Conservation (phyloP, 2,329 filamentous ascomycete genomes). For the Ceratocystis diversiconidia region DNA sequence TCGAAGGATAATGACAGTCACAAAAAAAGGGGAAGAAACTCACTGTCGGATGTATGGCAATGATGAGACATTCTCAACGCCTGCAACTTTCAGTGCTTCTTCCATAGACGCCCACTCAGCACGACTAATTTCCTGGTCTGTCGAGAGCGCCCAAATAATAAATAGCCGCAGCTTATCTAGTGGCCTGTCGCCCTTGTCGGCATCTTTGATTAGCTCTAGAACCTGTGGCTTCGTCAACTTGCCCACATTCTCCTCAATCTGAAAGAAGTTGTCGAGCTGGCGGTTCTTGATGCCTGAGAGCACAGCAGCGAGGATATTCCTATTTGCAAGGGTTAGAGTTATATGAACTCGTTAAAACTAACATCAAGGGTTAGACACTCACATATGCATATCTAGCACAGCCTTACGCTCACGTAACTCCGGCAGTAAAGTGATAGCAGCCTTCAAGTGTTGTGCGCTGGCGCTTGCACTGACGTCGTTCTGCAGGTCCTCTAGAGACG, state of each 20-base stretch:
- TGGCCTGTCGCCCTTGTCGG: slow-evolving; percentile 68
- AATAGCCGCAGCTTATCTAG: slow-evolving; percentile 86
- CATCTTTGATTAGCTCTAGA: slow-evolving; percentile 69
- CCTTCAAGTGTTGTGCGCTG: slow-evolving; percentile 87
- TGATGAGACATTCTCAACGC: slow-evolving; percentile 55
- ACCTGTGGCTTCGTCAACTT: slow-evolving; percentile 86
- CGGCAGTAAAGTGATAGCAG: slow-evolving; percentile 82
- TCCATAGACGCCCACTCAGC: slow-evolving; percentile 77
- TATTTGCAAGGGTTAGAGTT: neutral
- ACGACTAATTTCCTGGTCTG: slow-evolving; percentile 73
- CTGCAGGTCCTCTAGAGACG: slow-evolving; percentile 81
- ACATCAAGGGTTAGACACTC: slow-evolving; percentile 24
- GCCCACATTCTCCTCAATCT: slow-evolving; percentile 81
- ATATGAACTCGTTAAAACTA: too few relatives aligned
- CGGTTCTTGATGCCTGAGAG: slow-evolving; percentile 76
- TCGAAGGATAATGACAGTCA: neutral
- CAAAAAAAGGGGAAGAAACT: slow-evolving; percentile 24
- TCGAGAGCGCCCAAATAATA: slow-evolving; percentile 93
- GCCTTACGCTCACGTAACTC: slow-evolving; percentile 86
- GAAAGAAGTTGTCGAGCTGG: slow-evolving; percentile 90
- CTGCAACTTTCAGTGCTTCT: slow-evolving; percentile 61
- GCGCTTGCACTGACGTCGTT: slow-evolving; percentile 74
- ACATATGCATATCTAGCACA: slow-evolving; percentile 95
- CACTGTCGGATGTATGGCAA: slow-evolving; percentile 78
- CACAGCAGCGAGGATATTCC: slow-evolving; percentile 69